Percentiles rank a stretch among this genome's conserved stretches.
Evolutionary conservation across 1,284 basidiomycete genomes (phyloP).

Genomic region (Leucoagaricus sp.): DNA sequence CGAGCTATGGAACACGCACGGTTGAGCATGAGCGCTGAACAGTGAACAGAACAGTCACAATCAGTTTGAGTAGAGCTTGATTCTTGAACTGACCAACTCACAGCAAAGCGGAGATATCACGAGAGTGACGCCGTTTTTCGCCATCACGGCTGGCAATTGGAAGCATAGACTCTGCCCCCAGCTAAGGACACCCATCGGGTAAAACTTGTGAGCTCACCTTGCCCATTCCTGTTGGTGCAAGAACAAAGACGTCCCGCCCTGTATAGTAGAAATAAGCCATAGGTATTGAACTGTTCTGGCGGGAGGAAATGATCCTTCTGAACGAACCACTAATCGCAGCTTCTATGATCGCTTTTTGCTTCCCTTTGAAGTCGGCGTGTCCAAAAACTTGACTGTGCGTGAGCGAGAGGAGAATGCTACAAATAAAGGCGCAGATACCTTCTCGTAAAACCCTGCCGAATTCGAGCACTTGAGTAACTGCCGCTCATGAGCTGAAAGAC

Average conservation of each 20-base stretch:
- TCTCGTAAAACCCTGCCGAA: background rate
- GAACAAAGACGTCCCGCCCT: slow-evolving; percentile 76
- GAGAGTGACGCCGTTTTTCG: slow-evolving; percentile 70
- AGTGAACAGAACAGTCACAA: background rate
- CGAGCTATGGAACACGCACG: slow-evolving; percentile 45
- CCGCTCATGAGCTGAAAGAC: background rate
- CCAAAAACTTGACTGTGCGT: slow-evolving; percentile 63
- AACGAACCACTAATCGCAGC: slow-evolving; percentile 60
- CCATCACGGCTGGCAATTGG: slow-evolving; percentile 80
- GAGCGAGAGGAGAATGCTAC: no score
- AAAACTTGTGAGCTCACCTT: slow-evolving; percentile 53
- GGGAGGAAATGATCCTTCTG: slow-evolving; percentile 16
- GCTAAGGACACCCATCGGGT: background rate
- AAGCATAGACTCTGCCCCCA: slow-evolving; percentile 77
- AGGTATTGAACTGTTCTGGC: no score
- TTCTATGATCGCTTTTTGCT: slow-evolving; percentile 75
- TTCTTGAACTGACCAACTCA: slow-evolving; percentile 38
- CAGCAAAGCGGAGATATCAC: slow-evolving; percentile 81
- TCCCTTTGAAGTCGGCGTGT: slow-evolving; percentile 67
- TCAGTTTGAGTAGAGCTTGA: background rate
- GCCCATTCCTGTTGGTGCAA: slow-evolving; percentile 88
- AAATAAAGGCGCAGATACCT: background rate
- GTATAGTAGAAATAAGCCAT: background rate
- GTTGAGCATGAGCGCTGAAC: slow-evolving; percentile 79
- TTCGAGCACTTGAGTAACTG: background rate